Evolutionary conservation across 305 asterid genomes (phyloP).

Genomic region (Solanum chacoense): DNA sequence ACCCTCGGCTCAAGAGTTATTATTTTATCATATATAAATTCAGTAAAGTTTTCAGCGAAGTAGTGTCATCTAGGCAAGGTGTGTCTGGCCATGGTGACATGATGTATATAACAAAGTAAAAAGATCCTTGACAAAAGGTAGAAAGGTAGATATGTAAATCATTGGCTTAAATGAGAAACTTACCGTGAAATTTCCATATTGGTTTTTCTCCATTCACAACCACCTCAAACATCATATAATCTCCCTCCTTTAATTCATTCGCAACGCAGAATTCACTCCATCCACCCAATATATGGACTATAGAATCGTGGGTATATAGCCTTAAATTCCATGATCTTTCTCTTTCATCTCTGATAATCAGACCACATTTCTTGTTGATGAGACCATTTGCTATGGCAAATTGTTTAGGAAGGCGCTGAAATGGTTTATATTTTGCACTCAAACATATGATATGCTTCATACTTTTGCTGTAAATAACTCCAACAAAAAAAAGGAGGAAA

Average conservation of each 20-base stretch:
- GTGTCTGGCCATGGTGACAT: neutral
- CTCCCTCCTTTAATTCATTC: neutral
- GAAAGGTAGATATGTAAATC: neutral
- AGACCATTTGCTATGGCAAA: neutral
- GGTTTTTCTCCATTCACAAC: neutral
- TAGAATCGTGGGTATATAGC: neutral
- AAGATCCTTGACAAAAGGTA: neutral
- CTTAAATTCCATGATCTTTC: neutral
- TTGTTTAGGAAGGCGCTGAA: neutral
- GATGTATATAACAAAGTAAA: neutral
- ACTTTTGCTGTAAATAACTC: neutral
- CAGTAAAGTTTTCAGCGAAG: neutral
- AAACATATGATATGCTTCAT: neutral
- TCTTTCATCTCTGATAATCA: neutral
- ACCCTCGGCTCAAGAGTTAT: neutral
- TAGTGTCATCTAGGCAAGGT: neutral
- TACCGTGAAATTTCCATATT: neutral
- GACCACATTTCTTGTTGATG: neutral
- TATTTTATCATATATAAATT: neutral
- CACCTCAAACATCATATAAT: neutral
- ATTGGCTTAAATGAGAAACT: neutral
- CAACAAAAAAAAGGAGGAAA: neutral
- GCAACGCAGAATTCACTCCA: neutral
- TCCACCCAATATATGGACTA: neutral
- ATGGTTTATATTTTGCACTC: neutral